phyloP scores from a whole-genome alignment of 1,284 basidiomycete genomes.

The Heterobasidion irregulare region DNA sequence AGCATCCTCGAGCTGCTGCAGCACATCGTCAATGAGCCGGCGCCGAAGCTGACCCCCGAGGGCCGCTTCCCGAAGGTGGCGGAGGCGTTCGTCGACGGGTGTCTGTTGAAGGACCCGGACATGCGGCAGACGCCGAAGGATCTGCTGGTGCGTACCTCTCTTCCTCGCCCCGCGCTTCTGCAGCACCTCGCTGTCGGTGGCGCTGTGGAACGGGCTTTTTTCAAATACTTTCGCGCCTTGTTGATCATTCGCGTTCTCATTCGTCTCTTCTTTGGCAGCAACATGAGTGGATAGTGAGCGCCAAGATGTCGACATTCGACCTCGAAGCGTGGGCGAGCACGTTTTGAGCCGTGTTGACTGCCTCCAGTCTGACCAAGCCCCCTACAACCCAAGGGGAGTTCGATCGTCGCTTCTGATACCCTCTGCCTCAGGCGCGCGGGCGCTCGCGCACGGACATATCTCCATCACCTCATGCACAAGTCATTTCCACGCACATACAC shows the following conservation, averaged over 20 bases:
- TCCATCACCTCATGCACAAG: no score
- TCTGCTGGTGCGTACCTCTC: constrained; percentile 44
- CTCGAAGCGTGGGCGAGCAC: constrained; percentile 57
- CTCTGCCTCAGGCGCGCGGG: no score
- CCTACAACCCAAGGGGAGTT: no score
- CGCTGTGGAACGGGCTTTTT: not conserved
- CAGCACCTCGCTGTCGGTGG: not conserved
- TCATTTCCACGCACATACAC: no score
- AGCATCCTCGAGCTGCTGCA: constrained; percentile 94
- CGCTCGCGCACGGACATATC: no score
- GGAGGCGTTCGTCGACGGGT: constrained; percentile 75
- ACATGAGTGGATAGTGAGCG: constrained; percentile 47
- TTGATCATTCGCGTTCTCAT: not conserved
- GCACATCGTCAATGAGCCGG: constrained; percentile 96
- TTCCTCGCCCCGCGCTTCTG: not conserved
- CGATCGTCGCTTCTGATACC: no score
- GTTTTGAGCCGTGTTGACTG: constrained; percentile 26
- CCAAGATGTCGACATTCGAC: constrained; percentile 41
- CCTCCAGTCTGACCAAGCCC: no score
- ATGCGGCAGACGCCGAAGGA: constrained; percentile 75
- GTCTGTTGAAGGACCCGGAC: constrained; percentile 79
- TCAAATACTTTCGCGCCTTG: not conserved
- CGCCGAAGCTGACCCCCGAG: constrained; percentile 68
- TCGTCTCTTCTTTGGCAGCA: constrained; percentile 10
- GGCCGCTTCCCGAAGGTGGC: constrained; percentile 66